Base-by-base conservation (phyloP, 1,139 yeast genomes). In the Yamadazyma sp. region DNA sequence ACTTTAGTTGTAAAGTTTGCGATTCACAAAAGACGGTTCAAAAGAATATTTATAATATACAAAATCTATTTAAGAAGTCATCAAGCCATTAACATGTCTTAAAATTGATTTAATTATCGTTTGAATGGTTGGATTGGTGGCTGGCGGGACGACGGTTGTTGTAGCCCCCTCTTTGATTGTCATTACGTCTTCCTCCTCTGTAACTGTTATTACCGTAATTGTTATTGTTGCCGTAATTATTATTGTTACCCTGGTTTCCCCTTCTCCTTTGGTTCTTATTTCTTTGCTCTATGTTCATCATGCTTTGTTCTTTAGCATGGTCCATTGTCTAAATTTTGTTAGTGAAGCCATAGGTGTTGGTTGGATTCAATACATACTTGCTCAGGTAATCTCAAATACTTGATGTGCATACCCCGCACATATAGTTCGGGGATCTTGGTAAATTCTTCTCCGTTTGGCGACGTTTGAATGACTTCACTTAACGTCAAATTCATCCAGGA, bases 401-500 rank as follows among this genome's bases (percentile, higher is more conserved):
- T 71, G 53, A 72, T 68, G 52, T 86, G 90, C 48, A 78, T 85
- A 31, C 98, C 98, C 53, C 92, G 80, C 34, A 94, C 78, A 55
- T 89, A 92, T 42, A 86, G 76, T 54, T 89, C 96, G 3, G 85
- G 80, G 32, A 86, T 64, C 56, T 84, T 82, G 42, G 75, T 64
- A 56, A 86, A 85, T 30, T 70, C 68, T 39, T 82, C 84, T 12
- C 88, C 94, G 48, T 77, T 74, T 56, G 83, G 70, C 44, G 81
- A 80, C 12, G 86, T 79, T 57, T 85, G 90, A 37, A 82, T 78
- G 16, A 86, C 97, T 49, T 89, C 82, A 31, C 73, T 73, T 40
- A 94, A 71, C 1, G 96, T 87, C 51, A 94, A 71, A 59, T 92
- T 92, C 98, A 94, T 94, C 90, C 95, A 88, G 29, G 88, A 82